phyloP scores from a whole-genome alignment of 495 filamentous ascomycete genomes.

The Neurospora terricola region DNA sequence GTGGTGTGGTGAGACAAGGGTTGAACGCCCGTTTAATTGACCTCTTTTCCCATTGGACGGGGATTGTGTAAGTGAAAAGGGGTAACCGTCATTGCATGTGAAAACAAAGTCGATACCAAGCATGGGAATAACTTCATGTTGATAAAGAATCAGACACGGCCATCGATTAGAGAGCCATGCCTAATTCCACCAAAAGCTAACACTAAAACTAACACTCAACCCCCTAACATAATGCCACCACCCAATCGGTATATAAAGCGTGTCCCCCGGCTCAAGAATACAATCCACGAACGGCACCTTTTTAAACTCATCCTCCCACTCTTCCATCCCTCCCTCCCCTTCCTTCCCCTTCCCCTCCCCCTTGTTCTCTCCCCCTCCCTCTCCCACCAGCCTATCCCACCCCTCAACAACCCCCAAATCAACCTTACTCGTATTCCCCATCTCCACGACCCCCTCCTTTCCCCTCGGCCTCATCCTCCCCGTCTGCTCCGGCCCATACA shows the following conservation, averaged over 20 bases:
- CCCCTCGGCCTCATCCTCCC: conserved; percentile 52
- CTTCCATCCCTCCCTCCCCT: conserved; percentile 3
- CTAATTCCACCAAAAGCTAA: conserved; percentile 97
- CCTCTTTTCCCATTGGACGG: neutral
- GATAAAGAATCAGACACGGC: neutral
- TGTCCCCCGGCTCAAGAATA: conserved; percentile 71
- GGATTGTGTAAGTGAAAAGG: neutral
- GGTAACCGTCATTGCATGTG: neutral
- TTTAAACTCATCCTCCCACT: conserved; percentile 44
- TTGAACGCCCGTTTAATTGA: neutral
- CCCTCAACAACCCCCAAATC: conserved; percentile 57
- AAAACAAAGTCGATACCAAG: neutral
- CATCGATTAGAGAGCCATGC: no score
- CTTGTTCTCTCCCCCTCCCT: conserved; percentile 6
- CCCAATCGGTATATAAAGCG: conserved; percentile 82
- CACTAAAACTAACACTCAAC: conserved; percentile 79
- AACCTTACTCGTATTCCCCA: conserved; percentile 78
- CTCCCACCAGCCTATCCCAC: conserved; percentile 28
- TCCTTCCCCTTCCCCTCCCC: conserved; percentile 4
- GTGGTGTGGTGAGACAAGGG: neutral
- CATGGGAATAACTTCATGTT: neutral
- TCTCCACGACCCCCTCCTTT: conserved; percentile 67
- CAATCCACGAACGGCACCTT: conserved; percentile 64
- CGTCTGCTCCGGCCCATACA: conserved; percentile 63
- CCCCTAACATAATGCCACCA: conserved; percentile 99